Evolutionary conservation across 768 basidiomycete species (phyloP).

Genomic region (Pleurotus salmoneostramineus): DNA sequence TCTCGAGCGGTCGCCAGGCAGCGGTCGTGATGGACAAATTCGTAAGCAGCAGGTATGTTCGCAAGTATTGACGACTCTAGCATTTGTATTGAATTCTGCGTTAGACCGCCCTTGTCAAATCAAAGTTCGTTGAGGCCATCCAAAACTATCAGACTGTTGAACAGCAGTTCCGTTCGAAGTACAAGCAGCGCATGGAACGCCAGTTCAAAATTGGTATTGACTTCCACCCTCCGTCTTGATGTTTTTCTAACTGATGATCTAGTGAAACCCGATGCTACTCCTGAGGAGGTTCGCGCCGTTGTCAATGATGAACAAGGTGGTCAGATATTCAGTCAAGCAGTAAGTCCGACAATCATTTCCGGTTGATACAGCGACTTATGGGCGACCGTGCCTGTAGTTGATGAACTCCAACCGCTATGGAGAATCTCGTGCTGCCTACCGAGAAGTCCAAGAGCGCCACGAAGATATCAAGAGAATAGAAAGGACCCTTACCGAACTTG

Average conservation of each 20-base stretch:
- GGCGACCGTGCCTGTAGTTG: slow-evolving; percentile 41
- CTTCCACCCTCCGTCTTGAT: background rate
- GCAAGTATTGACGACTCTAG: no score
- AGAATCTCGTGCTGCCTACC: slow-evolving; percentile 85
- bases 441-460: slow-evolving; percentile 96
- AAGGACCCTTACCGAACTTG: slow-evolving; percentile 86
- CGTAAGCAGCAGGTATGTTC: slow-evolving; percentile 69
- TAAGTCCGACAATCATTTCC: slow-evolving; percentile 24
- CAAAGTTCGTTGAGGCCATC: slow-evolving; percentile 81
- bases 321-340: slow-evolving; percentile 90
- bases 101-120: slow-evolving; percentile 60
- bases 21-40: slow-evolving; percentile 68
- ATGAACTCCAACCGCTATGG: slow-evolving; percentile 90
- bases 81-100: no score
- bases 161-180: slow-evolving; percentile 71
- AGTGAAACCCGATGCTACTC: slow-evolving; percentile 93
- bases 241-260: background rate
- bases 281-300: slow-evolving; percentile 84
- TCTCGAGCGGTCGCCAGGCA: slow-evolving; percentile 60
- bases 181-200: slow-evolving; percentile 79
- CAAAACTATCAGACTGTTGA: slow-evolving; percentile 85
- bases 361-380: background rate
- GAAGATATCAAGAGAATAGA: slow-evolving; percentile 96
- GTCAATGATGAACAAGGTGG: slow-evolving; percentile 77
- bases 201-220: slow-evolving; percentile 75